Evolutionary conservation across 805 yeast species (phyloP).

Genomic region (Candida boleticola): DNA sequence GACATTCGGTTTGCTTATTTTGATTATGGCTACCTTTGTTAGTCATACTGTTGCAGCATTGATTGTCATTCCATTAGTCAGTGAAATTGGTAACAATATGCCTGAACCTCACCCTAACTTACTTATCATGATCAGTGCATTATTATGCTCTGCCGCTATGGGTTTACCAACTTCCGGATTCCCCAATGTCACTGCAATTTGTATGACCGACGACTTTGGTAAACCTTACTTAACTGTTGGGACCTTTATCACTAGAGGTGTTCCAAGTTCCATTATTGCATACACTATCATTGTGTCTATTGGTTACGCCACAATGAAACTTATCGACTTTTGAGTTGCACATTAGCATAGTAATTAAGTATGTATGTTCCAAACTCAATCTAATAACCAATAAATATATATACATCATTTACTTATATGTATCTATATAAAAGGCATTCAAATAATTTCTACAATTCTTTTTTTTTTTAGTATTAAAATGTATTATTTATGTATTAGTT

Average conservation of each 20-base stretch:
- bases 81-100: conserved; percentile 78
- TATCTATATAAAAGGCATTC: background rate
- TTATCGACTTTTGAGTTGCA: conserved; percentile 30
- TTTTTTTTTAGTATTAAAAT: too few relatives aligned
- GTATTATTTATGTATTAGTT: too few relatives aligned
- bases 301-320: conserved; percentile 71
- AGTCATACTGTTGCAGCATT: conserved; percentile 97
- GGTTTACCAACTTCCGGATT: conserved; percentile 97
- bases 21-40: conserved; percentile 89
- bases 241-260: conserved; percentile 86
- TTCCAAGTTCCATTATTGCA: conserved; percentile 78
- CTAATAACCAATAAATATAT: background rate
- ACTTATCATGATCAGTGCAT: conserved; percentile 62
- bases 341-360: background rate
- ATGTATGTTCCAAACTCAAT: background rate
- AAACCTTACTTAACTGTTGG: conserved; percentile 84
- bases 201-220: conserved; percentile 90
- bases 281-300: conserved; percentile 71
- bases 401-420: background rate
- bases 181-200: conserved; percentile 96
- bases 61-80: conserved; percentile 85
- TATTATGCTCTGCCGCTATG: conserved; percentile 92
- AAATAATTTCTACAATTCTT: too few relatives aligned
- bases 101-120: conserved; percentile 82
- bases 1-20: conserved; percentile 77